Base-by-base conservation (phyloP, 192 early-diverging fungal genomes). In the Kappamyces sp. region DNA sequence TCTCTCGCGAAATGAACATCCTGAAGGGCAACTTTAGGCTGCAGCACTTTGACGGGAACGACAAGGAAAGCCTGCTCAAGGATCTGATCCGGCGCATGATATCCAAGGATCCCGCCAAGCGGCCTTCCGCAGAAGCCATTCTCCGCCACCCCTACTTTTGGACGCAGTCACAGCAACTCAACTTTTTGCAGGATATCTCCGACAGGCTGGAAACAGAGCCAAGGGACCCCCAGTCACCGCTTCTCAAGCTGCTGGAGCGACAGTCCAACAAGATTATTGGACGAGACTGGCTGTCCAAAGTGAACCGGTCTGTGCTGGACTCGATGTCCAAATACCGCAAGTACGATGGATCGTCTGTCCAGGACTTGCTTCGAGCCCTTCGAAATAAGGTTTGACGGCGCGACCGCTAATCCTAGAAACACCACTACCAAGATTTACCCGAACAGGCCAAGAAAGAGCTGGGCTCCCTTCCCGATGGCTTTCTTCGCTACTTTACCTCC, bases 141-240 rank as follows among this genome's bases (percentile, higher is more conserved):
- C 79, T 99, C 61, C 69, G 77, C 6, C 96, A 99, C 66, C 96
- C 96, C 13, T 99, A 86, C 72, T 99, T 99, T 63, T 99, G 96
- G 96, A 80, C 85, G 9, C 68, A 90, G 1, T 69, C 87, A 42
- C 81, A 90, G 69, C 85, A 91, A 7, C 72, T 99, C 51, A 74
- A 75, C 51, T 99, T 97, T 69, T 62, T 99, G 66, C 90, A 93
- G 71, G 93, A 97, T 67, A 89, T 90, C 7, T 97, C 93, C 0
- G 94, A 99, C 70, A 80, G 96, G 32, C 85, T 97, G 59, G 93
- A 97, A 66, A 78, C 90, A 5, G 93, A 99, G 69, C 81, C 79
- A 58, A 71, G 86, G 23, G 78, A 89, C 48, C 85, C 86, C 12
- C 83, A 75, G 37, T 12, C 35, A 5, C 69, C 69, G 2, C 57